A percentile compares a stretch with the other conserved stretches of the same genome.
phyloP scores from a whole-genome alignment of 2,329 filamentous ascomycete species.

The Fusarium sp. region DNA sequence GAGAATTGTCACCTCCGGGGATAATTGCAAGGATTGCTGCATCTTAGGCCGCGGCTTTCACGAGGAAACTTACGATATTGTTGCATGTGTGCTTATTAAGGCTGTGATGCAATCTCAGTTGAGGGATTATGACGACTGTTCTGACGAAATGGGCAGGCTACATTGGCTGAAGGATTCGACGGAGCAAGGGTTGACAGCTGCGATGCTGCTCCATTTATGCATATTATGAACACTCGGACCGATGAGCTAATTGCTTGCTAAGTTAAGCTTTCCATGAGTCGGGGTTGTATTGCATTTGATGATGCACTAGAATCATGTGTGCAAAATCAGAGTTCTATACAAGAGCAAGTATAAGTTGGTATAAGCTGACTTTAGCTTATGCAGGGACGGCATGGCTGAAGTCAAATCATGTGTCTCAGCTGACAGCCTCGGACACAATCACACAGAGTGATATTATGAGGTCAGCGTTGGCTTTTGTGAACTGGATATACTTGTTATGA shows the following conservation, averaged over 20 bases:
- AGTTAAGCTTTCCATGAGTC: background rate
- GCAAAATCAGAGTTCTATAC: background rate
- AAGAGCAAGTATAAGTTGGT: background rate
- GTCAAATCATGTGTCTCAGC: background rate
- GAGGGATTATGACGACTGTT: slow-evolving; percentile 15
- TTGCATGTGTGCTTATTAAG: slow-evolving; percentile 19
- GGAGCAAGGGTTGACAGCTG: background rate
- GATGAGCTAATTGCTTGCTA: background rate
- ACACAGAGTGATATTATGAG: background rate
- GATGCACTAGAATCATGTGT: background rate
- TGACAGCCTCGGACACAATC: rapidly evolving
- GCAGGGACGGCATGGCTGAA: slow-evolving; percentile 3
- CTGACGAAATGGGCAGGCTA: slow-evolving; percentile 11
- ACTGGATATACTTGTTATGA: too few relatives aligned
- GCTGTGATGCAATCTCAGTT: background rate
- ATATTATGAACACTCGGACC: background rate
- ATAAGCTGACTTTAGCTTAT: slow-evolving; percentile 1
- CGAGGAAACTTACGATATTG: background rate
- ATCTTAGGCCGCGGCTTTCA: slow-evolving; percentile 34
- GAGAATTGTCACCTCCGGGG: slow-evolving; percentile 10
- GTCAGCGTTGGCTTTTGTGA: background rate
- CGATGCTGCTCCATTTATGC: background rate
- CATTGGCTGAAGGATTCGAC: background rate
- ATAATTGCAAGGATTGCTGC: slow-evolving; percentile 20
- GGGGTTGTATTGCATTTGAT: background rate